Percentiles rank a stretch among this genome's conserved stretches.
phyloP scores from a whole-genome alignment of 2,329 filamentous ascomycete species.

The Amesomyces nigricolor region DNA sequence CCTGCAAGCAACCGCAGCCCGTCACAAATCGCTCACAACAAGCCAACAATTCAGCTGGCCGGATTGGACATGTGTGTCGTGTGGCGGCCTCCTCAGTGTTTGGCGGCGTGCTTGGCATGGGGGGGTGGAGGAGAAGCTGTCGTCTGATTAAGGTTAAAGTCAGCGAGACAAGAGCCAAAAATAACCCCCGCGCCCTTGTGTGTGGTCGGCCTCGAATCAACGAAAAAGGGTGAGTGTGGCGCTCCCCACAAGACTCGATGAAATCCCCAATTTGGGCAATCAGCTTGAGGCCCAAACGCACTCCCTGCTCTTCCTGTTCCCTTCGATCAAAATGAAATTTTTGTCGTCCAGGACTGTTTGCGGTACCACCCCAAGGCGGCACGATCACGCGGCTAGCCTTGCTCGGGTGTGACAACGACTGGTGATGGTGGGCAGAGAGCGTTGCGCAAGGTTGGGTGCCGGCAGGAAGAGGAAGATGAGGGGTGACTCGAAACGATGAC shows the following conservation, averaged over 20 bases:
- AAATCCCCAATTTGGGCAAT: no score
- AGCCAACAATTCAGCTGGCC: no score
- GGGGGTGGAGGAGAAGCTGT: slow-evolving; percentile 7
- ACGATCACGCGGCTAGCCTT: slow-evolving; percentile 22
- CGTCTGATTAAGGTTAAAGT: slow-evolving; percentile 28
- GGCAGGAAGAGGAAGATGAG: not conserved
- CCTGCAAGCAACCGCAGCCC: no score
- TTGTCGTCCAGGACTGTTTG: no score
- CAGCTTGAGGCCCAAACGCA: not conserved
- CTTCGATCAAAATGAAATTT: no score
- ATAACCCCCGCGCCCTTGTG: slow-evolving; percentile 4
- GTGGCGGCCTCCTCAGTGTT: not conserved
- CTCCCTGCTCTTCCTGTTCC: not conserved
- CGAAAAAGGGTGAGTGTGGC: no score
- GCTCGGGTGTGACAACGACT: slow-evolving; percentile 1
- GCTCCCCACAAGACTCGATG: no score
- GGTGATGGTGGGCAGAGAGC: not conserved
- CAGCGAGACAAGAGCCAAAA: slow-evolving; percentile 16
- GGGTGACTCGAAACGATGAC: not conserved
- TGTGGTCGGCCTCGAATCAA: not conserved
- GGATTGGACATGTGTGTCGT: no score
- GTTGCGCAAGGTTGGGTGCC: slow-evolving; percentile 17
- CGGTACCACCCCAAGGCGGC: no score
- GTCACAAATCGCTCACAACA: not conserved
- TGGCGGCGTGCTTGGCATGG: not conserved